phyloP scores from a whole-genome alignment of 306 rosid genomes.

The Prunus mongolica region DNA sequence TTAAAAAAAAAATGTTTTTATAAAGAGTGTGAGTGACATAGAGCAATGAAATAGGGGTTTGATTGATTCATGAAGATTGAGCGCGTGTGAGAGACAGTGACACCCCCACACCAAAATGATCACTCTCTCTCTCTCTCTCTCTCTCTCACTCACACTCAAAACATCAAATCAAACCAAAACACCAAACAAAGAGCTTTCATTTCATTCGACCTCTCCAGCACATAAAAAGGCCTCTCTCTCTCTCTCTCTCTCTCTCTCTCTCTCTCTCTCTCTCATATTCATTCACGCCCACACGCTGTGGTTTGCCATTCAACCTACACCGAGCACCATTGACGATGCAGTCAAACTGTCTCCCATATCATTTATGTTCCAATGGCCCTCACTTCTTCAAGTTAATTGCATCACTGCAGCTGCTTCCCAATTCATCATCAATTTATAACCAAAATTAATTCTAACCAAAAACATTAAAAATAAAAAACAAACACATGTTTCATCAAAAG shows the following conservation, averaged over 20 bases:
- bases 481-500: neutral
- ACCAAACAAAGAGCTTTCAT: too few relatives aligned
- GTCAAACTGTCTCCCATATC: constrained; percentile 24
- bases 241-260: constrained; percentile 1
- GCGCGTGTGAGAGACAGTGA: too few relatives aligned
- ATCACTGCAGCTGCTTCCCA: neutral
- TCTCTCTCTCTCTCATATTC: constrained; percentile 1
- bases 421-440: neutral
- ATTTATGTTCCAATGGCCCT: neutral
- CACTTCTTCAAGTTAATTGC: neutral
- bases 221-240: too few relatives aligned
- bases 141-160: neutral
- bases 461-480: neutral
- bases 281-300: constrained; percentile 64
- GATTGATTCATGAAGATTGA: too few relatives aligned
- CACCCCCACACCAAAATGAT: too few relatives aligned
- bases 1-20: too few relatives aligned
- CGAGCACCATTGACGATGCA: constrained; percentile 45
- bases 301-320: constrained; percentile 92
- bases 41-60: too few relatives aligned
- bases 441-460: neutral
- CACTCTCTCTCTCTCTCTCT: neutral
- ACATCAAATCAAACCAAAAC: too few relatives aligned
- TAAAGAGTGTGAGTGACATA: too few relatives aligned
- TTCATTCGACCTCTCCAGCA: too few relatives aligned